These are phyloP conservation scores for Phoma sp. DNA, from an alignment of 2,329 filamentous ascomycete species.

Conservation along the genomic window DNA sequence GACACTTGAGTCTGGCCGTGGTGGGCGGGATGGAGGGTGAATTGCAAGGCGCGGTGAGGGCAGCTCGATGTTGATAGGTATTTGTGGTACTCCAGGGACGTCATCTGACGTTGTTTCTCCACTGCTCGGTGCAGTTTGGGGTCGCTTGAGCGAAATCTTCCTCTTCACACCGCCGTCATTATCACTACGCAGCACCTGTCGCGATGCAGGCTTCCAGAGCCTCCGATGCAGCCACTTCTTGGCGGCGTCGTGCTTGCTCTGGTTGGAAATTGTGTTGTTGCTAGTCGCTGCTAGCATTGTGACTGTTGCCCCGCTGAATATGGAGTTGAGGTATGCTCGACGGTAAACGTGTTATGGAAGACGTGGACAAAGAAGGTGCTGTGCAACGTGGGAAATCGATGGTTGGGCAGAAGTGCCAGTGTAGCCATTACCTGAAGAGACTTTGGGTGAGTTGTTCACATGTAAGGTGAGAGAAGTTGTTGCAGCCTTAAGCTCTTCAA, in stretches of 20 bases:
- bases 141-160: constrained; percentile 25
- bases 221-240: constrained; percentile 39
- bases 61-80: constrained; percentile 18
- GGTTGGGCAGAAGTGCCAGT: background rate
- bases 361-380: background rate
- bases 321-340: constrained; percentile 23
- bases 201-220: constrained; percentile 30
- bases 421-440: background rate
- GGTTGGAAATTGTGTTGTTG: constrained; percentile 18
- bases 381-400: background rate
- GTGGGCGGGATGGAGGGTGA: constrained; percentile 29
- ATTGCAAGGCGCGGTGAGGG: constrained; percentile 15
- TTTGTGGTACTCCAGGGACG: constrained; percentile 6
- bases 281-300: constrained; percentile 33
- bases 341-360: constrained; percentile 20
- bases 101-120: background rate
- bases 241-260: constrained; percentile 25
- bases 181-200: constrained; percentile 15
- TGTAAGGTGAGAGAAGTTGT: constrained; percentile 2
- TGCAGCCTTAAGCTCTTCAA: background rate
- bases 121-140: constrained; percentile 35
- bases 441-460: background rate
- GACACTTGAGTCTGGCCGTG: constrained; percentile 35
- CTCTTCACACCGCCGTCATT: constrained; percentile 7
- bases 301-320: constrained; percentile 17